These are phyloP conservation scores for Umbelopsis isabellina DNA, from an alignment of 192 early-diverging fungal species.

Conservation along the genomic window DNA sequence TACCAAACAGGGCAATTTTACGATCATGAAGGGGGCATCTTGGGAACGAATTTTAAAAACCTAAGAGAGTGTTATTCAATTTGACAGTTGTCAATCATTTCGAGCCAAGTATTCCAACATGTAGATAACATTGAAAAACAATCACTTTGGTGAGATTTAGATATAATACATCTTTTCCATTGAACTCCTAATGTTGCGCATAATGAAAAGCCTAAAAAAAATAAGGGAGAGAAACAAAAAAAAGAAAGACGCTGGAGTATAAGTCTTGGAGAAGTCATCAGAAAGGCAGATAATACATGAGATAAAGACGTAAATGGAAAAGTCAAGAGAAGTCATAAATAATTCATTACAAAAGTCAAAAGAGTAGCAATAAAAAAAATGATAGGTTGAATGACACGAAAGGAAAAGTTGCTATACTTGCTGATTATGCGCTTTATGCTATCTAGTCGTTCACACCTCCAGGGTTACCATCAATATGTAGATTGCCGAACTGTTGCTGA, in stretches of 20 bases:
- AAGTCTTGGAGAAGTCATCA: conserved; percentile 13
- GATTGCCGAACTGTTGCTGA: conserved; percentile 34
- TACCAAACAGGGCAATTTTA: too few relatives aligned
- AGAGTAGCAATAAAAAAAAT: not conserved
- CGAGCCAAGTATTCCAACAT: too few relatives aligned
- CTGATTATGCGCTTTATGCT: not conserved
- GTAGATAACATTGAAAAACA: too few relatives aligned
- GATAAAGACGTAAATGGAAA: conserved; percentile 6
- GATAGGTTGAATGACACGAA: not conserved
- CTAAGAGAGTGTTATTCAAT: too few relatives aligned
- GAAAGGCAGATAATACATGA: not conserved
- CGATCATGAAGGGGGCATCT: too few relatives aligned
- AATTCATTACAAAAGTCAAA: conserved; percentile 9
- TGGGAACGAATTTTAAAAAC: too few relatives aligned
- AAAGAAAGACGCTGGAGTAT: not conserved
- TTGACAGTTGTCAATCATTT: too few relatives aligned
- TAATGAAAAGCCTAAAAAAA: too few relatives aligned
- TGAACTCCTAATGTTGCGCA: too few relatives aligned
- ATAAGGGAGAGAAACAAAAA: too few relatives aligned
- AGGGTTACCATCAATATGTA: conserved; percentile 25
- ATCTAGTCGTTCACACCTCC: conserved; percentile 14
- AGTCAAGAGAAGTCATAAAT: conserved; percentile 10
- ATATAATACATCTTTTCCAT: too few relatives aligned
- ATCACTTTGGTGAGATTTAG: too few relatives aligned
- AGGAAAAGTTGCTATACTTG: not conserved